Evolutionary conservation across 805 yeast genomes (phyloP).

Genomic region (Hanseniaspora lindneri): DNA sequence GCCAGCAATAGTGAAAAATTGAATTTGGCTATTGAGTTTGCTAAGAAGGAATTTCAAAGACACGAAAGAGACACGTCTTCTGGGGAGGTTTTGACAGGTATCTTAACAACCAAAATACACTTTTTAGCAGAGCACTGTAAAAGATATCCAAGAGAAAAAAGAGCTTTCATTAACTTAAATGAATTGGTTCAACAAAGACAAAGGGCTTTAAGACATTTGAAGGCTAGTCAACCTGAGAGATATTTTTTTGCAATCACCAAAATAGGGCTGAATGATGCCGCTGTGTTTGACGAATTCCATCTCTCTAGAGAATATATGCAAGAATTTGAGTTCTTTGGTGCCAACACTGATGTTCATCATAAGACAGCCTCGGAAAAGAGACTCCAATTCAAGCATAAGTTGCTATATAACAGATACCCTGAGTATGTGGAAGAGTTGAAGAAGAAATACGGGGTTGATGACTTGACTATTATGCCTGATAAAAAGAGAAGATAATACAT

Average conservation of each 20-base stretch:
- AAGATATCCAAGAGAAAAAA: slow-evolving; percentile 59
- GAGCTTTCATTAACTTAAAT: slow-evolving; percentile 58
- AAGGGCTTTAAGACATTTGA: slow-evolving; percentile 66
- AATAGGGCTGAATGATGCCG: slow-evolving; percentile 74
- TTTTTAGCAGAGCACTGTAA: slow-evolving; percentile 63
- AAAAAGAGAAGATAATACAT: not conserved
- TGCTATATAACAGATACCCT: slow-evolving; percentile 12
- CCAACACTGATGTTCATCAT: slow-evolving; percentile 37
- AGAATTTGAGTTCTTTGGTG: slow-evolving; percentile 63
- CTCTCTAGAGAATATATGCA: slow-evolving; percentile 69
- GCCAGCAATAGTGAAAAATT: slow-evolving; percentile 47
- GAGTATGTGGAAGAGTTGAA: slow-evolving; percentile 31
- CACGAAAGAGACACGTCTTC: slow-evolving; percentile 88
- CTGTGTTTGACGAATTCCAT: slow-evolving; percentile 66
- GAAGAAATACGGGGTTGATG: slow-evolving; percentile 34
- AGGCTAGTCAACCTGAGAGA: slow-evolving; percentile 63
- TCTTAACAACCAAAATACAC: slow-evolving; percentile 68
- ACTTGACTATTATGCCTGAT: slow-evolving; percentile 21
- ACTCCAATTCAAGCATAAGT: slow-evolving; percentile 15
- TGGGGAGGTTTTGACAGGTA: slow-evolving; percentile 91
- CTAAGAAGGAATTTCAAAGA: slow-evolving; percentile 69
- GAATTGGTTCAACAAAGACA: slow-evolving; percentile 85
- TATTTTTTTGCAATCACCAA: slow-evolving; percentile 80
- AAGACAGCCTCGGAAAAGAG: slow-evolving; percentile 37
- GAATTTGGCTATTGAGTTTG: slow-evolving; percentile 49